Evolutionary conservation across 371 early-diverging fungal species (phyloP).

Genomic region (Mycotypha africana): DNA sequence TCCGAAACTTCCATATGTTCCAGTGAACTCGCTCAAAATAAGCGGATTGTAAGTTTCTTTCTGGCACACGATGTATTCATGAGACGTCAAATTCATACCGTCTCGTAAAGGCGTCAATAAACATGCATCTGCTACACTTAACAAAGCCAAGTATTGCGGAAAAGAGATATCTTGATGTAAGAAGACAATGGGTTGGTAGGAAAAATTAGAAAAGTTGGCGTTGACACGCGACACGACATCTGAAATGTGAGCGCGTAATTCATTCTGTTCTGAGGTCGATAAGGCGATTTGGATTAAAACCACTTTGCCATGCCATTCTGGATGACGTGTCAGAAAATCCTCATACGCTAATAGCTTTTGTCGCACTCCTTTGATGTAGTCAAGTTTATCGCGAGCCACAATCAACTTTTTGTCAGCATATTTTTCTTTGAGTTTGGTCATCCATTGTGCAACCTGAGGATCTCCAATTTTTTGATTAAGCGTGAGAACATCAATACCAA

Average conservation of each 20-base stretch:
- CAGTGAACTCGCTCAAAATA: slow-evolving; percentile 92
- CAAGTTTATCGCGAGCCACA: slow-evolving; percentile 96
- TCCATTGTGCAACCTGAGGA: slow-evolving; percentile 69
- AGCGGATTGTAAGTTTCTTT: slow-evolving; percentile 78
- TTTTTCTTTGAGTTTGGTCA: slow-evolving; percentile 67
- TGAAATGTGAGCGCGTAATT: slow-evolving; percentile 76
- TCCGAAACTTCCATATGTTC: slow-evolving; percentile 89
- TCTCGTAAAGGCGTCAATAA: slow-evolving; percentile 91
- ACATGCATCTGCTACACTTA: slow-evolving; percentile 87
- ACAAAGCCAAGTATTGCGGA: slow-evolving; percentile 86
- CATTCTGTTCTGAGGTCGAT: slow-evolving; percentile 65
- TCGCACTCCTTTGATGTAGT: slow-evolving; percentile 97
- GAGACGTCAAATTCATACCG: slow-evolving; percentile 97
- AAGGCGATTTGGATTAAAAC: slow-evolving; percentile 68
- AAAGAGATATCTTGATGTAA: slow-evolving; percentile 84
- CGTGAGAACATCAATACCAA: slow-evolving; percentile 74
- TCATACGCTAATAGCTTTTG: slow-evolving; percentile 96
- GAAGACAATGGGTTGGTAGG: slow-evolving; percentile 91
- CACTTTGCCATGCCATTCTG: slow-evolving; percentile 85
- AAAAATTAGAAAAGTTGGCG: slow-evolving; percentile 87
- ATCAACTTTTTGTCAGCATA: slow-evolving; percentile 84
- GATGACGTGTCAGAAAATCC: slow-evolving; percentile 81
- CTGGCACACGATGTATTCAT: slow-evolving; percentile 94
- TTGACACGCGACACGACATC: slow-evolving; percentile 89
- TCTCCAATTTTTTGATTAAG: slow-evolving; percentile 56